These are phyloP conservation scores for Aspergillus nomiae DNA, from an alignment of 2,329 filamentous ascomycete genomes.

Conservation along the genomic window DNA sequence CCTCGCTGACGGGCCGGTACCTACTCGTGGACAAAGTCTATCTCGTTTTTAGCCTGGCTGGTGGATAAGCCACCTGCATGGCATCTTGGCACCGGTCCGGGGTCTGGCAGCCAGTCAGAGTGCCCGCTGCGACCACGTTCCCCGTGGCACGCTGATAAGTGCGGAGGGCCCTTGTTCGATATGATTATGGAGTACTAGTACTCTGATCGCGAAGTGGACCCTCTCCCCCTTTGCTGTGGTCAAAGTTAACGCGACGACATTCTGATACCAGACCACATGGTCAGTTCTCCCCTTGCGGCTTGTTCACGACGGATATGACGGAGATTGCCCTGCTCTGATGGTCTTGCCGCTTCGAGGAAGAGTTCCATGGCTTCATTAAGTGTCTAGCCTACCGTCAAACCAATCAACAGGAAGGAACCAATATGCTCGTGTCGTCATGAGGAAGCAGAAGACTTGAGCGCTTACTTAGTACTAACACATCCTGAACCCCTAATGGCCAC, in stretches of 20 bases:
- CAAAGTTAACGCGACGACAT: too few species aligned
- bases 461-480: too few species aligned
- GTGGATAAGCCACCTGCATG: not conserved
- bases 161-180: not conserved
- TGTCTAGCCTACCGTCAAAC: too few species aligned
- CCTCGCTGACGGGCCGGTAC: too few species aligned
- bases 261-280: too few species aligned
- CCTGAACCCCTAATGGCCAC: too few species aligned
- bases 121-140: conserved; percentile 5
- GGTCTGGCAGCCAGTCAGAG: not conserved
- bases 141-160: not conserved
- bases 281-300: too few species aligned
- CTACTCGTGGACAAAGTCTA: not conserved
- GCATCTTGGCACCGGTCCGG: not conserved
- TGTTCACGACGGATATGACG: too few species aligned
- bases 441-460: too few species aligned
- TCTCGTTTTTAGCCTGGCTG: not conserved
- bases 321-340: not conserved
- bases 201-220: not conserved
- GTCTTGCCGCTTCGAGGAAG: not conserved
- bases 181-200: not conserved
- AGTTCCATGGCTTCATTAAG: not conserved
- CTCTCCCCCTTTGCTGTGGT: too few species aligned
- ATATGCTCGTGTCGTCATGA: too few species aligned
- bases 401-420: too few species aligned